Evolutionary conservation across 441 rosid genomes (phyloP).

Genomic region (Euphorbia corollata): DNA sequence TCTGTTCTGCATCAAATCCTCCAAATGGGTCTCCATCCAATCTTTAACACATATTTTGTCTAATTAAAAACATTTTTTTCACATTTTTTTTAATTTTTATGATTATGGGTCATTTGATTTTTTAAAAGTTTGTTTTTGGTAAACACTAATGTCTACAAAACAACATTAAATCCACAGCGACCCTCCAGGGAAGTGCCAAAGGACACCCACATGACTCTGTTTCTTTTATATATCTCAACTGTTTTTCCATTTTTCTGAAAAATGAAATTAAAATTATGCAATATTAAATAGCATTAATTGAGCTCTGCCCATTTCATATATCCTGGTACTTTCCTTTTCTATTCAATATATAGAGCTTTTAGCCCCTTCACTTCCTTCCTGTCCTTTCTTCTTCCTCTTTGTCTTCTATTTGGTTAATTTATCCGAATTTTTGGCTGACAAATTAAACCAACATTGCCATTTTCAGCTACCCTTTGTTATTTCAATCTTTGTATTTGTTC

Average conservation of each 20-base stretch:
- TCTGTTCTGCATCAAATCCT: not conserved
- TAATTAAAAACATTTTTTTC: not conserved
- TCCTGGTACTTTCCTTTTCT: no score
- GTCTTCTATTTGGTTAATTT: slow-evolving; percentile 19
- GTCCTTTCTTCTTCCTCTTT: no score
- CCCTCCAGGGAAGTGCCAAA: slow-evolving; percentile 35
- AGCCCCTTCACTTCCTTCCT: no score
- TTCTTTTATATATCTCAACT: slow-evolving; percentile 23
- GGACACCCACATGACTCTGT: slow-evolving; percentile 57
- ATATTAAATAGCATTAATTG: slow-evolving; percentile 26
- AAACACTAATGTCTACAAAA: not conserved
- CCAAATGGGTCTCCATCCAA: slow-evolving; percentile 3
- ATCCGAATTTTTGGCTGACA: slow-evolving; percentile 36
- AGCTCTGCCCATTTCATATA: slow-evolving; percentile 28
- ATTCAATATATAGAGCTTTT: no score
- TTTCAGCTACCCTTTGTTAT: slow-evolving; percentile 9
- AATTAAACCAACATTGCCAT: slow-evolving; percentile 36
- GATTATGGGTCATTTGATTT: not conserved
- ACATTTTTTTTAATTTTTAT: not conserved
- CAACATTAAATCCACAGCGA: slow-evolving; percentile 50
- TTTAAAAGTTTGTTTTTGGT: not conserved
- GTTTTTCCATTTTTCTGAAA: slow-evolving; percentile 12
- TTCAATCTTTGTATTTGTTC: no score
- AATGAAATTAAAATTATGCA: not conserved
- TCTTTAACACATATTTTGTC: not conserved